Percentiles rank a stretch among this genome's conserved stretches.
phyloP scores from a whole-genome alignment of 441 rosid genomes.

The Hura crepitans region DNA sequence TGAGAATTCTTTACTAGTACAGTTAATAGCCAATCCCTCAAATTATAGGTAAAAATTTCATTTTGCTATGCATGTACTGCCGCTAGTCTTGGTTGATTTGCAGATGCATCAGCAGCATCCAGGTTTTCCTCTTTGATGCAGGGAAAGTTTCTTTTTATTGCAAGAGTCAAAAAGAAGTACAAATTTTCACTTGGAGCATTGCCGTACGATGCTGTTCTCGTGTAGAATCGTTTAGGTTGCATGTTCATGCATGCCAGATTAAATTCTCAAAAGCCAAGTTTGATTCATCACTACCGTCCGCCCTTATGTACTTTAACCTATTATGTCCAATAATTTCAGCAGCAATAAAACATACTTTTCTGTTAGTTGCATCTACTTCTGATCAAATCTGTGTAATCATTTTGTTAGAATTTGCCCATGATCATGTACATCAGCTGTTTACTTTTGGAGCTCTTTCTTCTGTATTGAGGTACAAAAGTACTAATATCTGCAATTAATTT shows the following conservation, averaged over 20 bases:
- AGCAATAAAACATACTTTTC: neutral
- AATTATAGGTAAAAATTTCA: neutral
- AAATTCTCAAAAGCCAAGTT: neutral
- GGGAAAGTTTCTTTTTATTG: neutral
- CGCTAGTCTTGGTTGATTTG: conserved; percentile 1
- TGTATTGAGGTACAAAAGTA: neutral
- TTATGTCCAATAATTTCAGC: neutral
- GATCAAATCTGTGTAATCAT: neutral
- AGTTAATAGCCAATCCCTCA: neutral
- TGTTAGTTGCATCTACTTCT: neutral
- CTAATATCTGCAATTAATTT: too few species aligned
- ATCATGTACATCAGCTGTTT: neutral
- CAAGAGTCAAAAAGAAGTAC: neutral
- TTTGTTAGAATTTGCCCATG: neutral
- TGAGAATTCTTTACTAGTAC: neutral
- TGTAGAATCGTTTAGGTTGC: neutral
- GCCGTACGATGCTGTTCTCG: neutral
- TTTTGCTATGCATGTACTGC: too few species aligned
- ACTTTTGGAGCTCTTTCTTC: neutral
- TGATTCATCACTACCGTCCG: neutral
- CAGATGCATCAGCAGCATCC: neutral
- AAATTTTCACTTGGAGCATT: neutral
- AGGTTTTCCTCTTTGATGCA: neutral
- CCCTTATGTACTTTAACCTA: neutral
- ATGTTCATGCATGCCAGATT: neutral